A percentile compares a stretch with the other conserved stretches of the same genome.
Conservation (phyloP, 495 filamentous ascomycete species). For the Penicillium tannophilum region DNA sequence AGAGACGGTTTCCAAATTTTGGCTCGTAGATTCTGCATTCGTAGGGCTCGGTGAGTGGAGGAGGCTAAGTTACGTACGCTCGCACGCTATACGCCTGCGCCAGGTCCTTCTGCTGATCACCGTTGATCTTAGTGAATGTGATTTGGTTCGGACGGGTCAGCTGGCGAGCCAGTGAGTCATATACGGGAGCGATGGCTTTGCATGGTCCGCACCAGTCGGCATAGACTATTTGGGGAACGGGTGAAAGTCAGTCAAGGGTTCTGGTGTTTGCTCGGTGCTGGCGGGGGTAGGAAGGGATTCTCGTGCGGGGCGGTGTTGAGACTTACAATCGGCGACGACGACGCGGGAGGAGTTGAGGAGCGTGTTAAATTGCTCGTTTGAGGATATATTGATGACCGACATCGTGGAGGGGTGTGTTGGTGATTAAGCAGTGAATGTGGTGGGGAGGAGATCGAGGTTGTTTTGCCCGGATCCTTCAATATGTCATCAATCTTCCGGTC, state of each 20-base stretch:
- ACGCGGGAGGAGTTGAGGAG: constrained; percentile 68
- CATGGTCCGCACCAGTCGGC: constrained; percentile 87
- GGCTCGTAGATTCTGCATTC: neutral
- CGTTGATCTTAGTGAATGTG: constrained; percentile 86
- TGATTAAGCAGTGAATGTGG: constrained; percentile 7
- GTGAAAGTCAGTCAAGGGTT: constrained; percentile 11
- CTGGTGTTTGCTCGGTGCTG: neutral
- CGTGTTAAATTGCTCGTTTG: constrained; percentile 67
- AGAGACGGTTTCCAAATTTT: neutral
- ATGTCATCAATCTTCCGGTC: constrained; percentile 28
- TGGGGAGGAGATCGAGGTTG: constrained; percentile 23
- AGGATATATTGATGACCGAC: constrained; percentile 69
- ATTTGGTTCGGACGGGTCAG: constrained; percentile 73
- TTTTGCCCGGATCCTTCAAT: constrained; percentile 28
- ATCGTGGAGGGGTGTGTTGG: constrained; percentile 21
- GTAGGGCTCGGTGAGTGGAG: neutral
- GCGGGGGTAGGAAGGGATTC: constrained; percentile 14
- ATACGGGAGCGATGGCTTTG: constrained; percentile 81
- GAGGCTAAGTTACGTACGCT: constrained; percentile 51
- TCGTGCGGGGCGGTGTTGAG: constrained; percentile 7
- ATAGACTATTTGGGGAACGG: constrained; percentile 61
- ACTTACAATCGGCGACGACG: constrained; percentile 86
- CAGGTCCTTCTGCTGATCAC: constrained; percentile 73
- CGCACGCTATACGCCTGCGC: constrained; percentile 70
- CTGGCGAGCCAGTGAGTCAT: constrained; percentile 72